phyloP scores from a whole-genome alignment of 768 basidiomycete species.

The Mycena latifolia region DNA sequence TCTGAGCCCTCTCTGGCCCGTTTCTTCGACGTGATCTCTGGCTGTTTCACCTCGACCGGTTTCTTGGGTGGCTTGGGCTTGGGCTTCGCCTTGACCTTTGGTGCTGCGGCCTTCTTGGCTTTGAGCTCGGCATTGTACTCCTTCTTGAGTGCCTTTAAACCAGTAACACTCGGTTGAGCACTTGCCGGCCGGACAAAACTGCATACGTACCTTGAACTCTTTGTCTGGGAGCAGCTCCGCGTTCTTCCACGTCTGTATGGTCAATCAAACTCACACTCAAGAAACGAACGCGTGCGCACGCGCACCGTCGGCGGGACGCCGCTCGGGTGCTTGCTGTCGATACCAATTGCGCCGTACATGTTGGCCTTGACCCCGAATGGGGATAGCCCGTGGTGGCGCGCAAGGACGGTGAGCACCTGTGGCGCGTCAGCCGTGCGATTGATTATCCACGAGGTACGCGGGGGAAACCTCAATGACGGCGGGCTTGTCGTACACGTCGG shows the following conservation, averaged over 20 bases:
- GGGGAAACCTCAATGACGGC: constrained; percentile 63
- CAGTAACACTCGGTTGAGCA: neutral
- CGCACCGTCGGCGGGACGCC: constrained; percentile 78
- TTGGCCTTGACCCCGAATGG: constrained; percentile 80
- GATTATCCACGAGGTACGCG: neutral
- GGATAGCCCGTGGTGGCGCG: constrained; percentile 74
- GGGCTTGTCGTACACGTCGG: constrained; percentile 76
- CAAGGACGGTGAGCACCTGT: constrained; percentile 77
- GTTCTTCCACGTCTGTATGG: constrained; percentile 77
- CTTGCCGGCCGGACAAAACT: neutral
- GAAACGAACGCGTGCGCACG: neutral
- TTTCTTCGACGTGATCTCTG: too few species aligned
- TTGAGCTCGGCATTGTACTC: constrained; percentile 65
- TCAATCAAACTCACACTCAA: constrained; percentile 23
- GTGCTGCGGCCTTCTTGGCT: constrained; percentile 38
- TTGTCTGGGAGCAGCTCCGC: constrained; percentile 66
- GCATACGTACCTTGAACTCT: constrained; percentile 76
- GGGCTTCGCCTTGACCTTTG: neutral
- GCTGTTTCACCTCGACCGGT: too few species aligned
- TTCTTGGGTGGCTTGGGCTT: too few species aligned
- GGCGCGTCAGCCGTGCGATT: neutral
- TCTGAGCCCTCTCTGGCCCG: too few species aligned
- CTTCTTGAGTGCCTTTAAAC: constrained; percentile 69
- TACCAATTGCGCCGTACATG: constrained; percentile 71
- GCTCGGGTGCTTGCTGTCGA: constrained; percentile 84